Conservation (phyloP, 2,329 filamentous ascomycete genomes). For the Sarocladium oryzae region DNA sequence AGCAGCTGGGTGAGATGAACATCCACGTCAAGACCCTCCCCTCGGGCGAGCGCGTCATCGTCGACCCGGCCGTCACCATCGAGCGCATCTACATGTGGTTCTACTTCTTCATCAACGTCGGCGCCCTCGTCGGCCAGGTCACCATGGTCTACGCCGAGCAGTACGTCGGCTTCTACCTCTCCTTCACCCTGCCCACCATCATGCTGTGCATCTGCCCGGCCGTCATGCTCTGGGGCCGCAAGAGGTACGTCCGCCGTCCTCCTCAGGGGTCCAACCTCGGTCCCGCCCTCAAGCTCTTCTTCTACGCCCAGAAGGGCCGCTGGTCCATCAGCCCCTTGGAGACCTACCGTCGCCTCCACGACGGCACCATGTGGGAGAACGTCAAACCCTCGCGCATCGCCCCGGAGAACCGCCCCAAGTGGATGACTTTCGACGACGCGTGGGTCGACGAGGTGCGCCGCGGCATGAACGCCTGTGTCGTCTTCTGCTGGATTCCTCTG, state of each 20-base stretch:
- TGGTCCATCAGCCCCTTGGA: conserved; percentile 60
- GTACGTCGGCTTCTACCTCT: conserved; percentile 69
- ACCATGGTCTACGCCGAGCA: conserved; percentile 67
- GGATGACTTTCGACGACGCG: conserved; percentile 75
- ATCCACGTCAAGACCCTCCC: conserved; percentile 44
- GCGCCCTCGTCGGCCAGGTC: conserved; percentile 57
- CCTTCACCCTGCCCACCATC: conserved; percentile 60
- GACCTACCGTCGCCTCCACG: conserved; percentile 52
- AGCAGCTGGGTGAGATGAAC: conserved; percentile 54
- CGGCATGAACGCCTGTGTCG: conserved; percentile 60
- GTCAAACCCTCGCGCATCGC: conserved; percentile 62
- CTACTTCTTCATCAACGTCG: conserved; percentile 67
- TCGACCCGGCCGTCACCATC: conserved; percentile 57
- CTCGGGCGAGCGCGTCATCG: conserved; percentile 56
- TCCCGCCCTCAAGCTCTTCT: conserved; percentile 55
- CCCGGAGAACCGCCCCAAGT: conserved; percentile 47
- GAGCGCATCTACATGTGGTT: conserved; percentile 63
- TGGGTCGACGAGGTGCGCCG: conserved; percentile 72
- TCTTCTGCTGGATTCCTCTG: conserved; percentile 63
- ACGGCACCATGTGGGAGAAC: conserved; percentile 56
- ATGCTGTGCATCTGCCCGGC: conserved; percentile 58
- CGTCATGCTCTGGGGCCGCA: conserved; percentile 53
- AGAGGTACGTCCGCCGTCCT: conserved; percentile 50
- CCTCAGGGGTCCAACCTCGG: conserved; percentile 62
- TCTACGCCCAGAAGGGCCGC: conserved; percentile 58